phyloP scores from a whole-genome alignment of 2,329 filamentous ascomycete genomes.

The Aspergillus novofumigatus region DNA sequence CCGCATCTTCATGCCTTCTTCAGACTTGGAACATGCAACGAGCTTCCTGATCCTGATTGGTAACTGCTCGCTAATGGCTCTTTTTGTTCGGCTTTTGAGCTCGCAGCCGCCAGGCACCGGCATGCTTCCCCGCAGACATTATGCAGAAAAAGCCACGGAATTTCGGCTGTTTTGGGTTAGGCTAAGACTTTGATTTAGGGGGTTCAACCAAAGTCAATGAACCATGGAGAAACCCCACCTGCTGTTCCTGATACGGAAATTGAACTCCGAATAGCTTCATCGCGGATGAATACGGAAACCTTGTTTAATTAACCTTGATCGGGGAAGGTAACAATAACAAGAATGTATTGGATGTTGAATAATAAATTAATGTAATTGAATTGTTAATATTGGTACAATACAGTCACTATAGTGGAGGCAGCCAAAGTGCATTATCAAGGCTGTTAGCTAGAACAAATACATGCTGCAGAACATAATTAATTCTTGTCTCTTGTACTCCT shows the following conservation, averaged over 20 bases:
- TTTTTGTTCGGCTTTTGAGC: not conserved
- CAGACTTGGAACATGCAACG: not conserved
- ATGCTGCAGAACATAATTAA: not conserved
- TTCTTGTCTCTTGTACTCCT: not conserved
- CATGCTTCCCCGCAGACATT: not conserved
- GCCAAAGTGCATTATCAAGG: not conserved
- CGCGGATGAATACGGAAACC: not conserved
- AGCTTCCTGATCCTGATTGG: not conserved
- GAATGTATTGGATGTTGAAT: not conserved
- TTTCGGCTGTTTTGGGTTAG: not conserved
- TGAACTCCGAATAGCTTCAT: not conserved
- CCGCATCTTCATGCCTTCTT: not conserved
- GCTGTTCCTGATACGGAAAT: not conserved
- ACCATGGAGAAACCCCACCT: not conserved
- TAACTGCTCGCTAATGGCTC: not conserved
- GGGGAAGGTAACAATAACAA: not conserved
- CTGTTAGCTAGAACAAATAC: not conserved
- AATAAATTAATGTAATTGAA: not conserved
- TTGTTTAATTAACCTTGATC: not conserved
- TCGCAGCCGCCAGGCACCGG: not conserved
- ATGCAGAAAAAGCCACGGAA: not conserved
- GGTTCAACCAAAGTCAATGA: not conserved
- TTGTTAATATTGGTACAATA: not conserved
- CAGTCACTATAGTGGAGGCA: not conserved
- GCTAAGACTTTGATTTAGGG: not conserved